A percentile compares a stretch with the other conserved stretches of the same genome.
Conservation (phyloP, 352 stramenopile species). For the Phytophthora agathidicida region DNA sequence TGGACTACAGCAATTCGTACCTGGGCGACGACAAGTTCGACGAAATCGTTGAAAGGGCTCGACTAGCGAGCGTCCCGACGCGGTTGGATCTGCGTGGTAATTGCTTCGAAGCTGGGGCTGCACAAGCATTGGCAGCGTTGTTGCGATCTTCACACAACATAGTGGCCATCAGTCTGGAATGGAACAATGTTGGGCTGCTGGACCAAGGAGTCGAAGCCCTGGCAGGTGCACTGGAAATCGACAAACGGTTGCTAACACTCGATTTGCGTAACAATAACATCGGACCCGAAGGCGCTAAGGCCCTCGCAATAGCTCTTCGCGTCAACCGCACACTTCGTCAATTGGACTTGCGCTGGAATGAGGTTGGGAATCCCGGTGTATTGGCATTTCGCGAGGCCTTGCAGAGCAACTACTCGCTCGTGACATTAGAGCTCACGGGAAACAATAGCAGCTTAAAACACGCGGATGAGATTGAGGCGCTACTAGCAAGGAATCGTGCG, state of each 20-base stretch:
- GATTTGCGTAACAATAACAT: slow-evolving; percentile 91
- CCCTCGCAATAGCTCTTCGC: slow-evolving; percentile 57
- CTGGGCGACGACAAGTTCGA: slow-evolving; percentile 69
- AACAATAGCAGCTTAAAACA: slow-evolving; percentile 84
- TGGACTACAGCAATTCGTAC: slow-evolving; percentile 84
- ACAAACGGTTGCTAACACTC: slow-evolving; percentile 65
- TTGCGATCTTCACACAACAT: slow-evolving; percentile 60
- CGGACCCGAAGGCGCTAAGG: slow-evolving; percentile 65
- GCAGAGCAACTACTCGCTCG: slow-evolving; percentile 70
- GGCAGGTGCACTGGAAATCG: slow-evolving; percentile 61
- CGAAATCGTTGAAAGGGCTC: slow-evolving; percentile 57
- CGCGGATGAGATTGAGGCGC: slow-evolving; percentile 63
- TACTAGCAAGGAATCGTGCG: slow-evolving; percentile 63
- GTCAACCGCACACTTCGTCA: slow-evolving; percentile 72
- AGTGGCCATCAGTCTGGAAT: slow-evolving; percentile 74
- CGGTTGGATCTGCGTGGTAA: slow-evolving; percentile 77
- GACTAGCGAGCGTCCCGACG: slow-evolving; percentile 43
- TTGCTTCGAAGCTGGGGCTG: slow-evolving; percentile 70
- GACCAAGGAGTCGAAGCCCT: slow-evolving; percentile 75
- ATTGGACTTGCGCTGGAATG: slow-evolving; percentile 86
- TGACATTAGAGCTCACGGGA: slow-evolving; percentile 68
- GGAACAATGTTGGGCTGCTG: slow-evolving; percentile 85
- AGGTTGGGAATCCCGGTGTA: slow-evolving; percentile 75
- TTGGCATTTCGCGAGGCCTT: slow-evolving; percentile 74
- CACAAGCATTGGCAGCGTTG: slow-evolving; percentile 54